Evolutionary conservation across 768 basidiomycete species (phyloP), one percentile per base, ranked within the genome.

Genomic region (Neoboletus subvelutipes): DNA sequence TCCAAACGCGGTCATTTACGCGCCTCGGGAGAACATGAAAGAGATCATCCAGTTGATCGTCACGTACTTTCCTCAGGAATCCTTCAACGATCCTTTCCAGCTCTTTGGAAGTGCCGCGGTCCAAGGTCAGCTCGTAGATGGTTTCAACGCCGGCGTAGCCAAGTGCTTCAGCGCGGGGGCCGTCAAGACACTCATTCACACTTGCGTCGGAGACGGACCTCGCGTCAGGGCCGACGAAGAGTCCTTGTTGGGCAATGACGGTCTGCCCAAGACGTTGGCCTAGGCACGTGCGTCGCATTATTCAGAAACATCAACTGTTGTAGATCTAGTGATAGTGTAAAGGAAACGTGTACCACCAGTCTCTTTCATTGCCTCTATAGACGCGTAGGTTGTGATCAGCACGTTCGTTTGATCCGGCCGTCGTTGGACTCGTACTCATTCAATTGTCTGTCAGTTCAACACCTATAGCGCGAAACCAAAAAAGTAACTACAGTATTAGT

Each of bases 1-100:
- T 33, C 97, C 97, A 15, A 99, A 99, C 74, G 95, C 95, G 2
- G 97, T 99, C 70, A 93, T 99, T 67, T 99, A 98, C 75, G 83
- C 94, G 0, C 81, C 83, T 5, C 79, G 87, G 62, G 80, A 85
- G 66, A 84, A 95, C 73, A 77, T 97, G 66, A 82, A 81, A 61
- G 83, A 87, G 72, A 88, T 99, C 63, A 77, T 94, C 45, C 77
- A 83, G 65, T 73, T 94, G 61, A 80, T 98, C 62, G 74, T 86
- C 53, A 76, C 80, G 55, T 98, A 90, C 75, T 99, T 99, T 84
- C 95, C 96, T 0, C 90, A 91, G 63, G 73, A 83, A 1, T 69
- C 79, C 18, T 95, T 94, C 77, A 82, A 87, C 69, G 91, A 94
- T 67, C 81, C 85, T 2, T 88, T 91, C 69, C 76, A 75, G 9